Base-by-base conservation (phyloP, 768 basidiomycete species). In the Panaeolus cyanescens region DNA sequence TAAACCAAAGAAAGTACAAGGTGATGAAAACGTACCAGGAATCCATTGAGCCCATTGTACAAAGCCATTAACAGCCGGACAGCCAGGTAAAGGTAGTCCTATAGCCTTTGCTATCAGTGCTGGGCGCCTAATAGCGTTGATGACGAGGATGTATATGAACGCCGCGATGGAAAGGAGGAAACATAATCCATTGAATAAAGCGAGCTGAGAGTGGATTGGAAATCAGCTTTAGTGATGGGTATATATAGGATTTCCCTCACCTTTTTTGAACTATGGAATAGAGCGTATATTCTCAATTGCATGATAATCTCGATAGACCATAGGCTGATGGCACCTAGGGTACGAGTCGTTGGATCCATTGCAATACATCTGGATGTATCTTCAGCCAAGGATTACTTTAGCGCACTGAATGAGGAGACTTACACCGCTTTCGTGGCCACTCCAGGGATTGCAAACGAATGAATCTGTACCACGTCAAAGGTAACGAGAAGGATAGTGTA, bases 271-370 rank as follows among this genome's bases (percentile, higher is more conserved):
- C 77, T 75, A 30, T 69, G 65, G 58, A 71, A 83, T 12, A 83
- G 60, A 0, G 79, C 79, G 62, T 81, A 81, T 25, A 83, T 71
- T 7, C 81, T 72, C 19, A 83, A 62, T 64, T 80, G 80, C 78
- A 83, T 80, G 60, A 82, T 70, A 13, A 83, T 79, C 65, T 83
- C 80, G 17, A 83, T 73, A 32, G 79, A 75, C 81, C 82, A 83
- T 6, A 83, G 68, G 33, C 75, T 77, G 31, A 82, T 70, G 2
- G 78, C 80, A 10, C 82, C 80, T 4, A 75, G 73, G 9, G 80
- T 66, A 4, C 80, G 75, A 30, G 73, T 80, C 17, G 77, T 73
- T 3, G 80, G 74, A 62, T 81, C 80, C 70, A 78, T 78, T 2
- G 73, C 77, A 15, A 81, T 69, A 60, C 81, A 83, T 34, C 82